A percentile compares a stretch with the other conserved stretches of the same genome.
These are phyloP conservation scores for Arachnomyces sp. DNA, from an alignment of 2,329 filamentous ascomycete genomes.

Conservation along the genomic window DNA sequence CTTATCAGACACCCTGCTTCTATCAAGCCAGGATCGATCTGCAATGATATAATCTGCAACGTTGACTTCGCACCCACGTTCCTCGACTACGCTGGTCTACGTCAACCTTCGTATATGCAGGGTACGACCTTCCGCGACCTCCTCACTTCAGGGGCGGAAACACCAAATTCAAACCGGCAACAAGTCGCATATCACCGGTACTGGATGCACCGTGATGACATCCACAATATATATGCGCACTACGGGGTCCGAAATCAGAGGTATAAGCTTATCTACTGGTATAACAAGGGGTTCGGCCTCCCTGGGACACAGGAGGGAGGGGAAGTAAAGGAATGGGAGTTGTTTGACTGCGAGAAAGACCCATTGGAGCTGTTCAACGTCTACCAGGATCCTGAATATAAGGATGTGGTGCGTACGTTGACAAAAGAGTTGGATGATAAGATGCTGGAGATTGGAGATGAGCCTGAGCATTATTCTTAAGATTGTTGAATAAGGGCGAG, in stretches of 20 bases:
- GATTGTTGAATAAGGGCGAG: too few relatives aligned
- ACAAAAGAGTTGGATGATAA: constrained; percentile 38
- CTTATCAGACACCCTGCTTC: constrained; percentile 39
- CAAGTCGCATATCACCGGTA: constrained; percentile 49
- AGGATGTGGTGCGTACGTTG: constrained; percentile 33
- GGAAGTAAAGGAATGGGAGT: constrained; percentile 44
- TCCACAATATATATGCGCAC: constrained; percentile 45
- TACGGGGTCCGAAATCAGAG: constrained; percentile 45
- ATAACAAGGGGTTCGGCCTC: constrained; percentile 42
- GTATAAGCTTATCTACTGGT: constrained; percentile 52
- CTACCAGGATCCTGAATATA: constrained; percentile 34
- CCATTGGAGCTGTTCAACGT: constrained; percentile 44
- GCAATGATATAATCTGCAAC: constrained; percentile 45
- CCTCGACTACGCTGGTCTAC: constrained; percentile 38
- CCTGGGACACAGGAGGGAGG: constrained; percentile 33
- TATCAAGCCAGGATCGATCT: constrained; percentile 33
- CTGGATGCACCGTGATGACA: constrained; percentile 48
- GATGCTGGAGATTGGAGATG: constrained; percentile 47
- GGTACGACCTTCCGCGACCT: constrained; percentile 38
- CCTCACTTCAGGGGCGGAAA: constrained; percentile 25
- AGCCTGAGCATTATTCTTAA: constrained; percentile 10
- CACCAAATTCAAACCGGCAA: constrained; percentile 36
- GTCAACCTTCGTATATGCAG: constrained; percentile 44
- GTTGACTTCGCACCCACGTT: constrained; percentile 48
- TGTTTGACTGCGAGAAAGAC: constrained; percentile 46